phyloP scores from a whole-genome alignment of 371 early-diverging fungal genomes.

The Amoeboaphelidium occidentale region DNA sequence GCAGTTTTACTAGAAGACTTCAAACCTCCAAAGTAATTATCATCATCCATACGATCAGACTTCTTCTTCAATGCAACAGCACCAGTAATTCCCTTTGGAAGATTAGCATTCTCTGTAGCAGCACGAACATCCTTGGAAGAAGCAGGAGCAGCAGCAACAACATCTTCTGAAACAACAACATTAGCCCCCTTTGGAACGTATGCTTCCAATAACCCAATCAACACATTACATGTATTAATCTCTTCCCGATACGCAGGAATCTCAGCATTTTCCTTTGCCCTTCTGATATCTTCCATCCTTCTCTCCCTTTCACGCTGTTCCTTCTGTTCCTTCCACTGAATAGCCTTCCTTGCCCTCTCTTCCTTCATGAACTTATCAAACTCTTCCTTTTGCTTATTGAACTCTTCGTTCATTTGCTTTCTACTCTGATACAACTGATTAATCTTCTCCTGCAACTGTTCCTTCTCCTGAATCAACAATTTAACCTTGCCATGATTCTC shows the following conservation, averaged over 20 bases:
- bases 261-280: conserved; percentile 59
- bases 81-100: neutral
- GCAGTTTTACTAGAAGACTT: conserved; percentile 18
- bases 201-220: conserved; percentile 38
- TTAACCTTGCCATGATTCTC: conserved; percentile 31
- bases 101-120: neutral
- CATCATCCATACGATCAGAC: conserved; percentile 37
- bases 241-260: conserved; percentile 67
- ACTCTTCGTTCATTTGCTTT: conserved; percentile 35
- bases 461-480: conserved; percentile 47
- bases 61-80: conserved; percentile 27
- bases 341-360: conserved; percentile 34
- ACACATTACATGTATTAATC: conserved; percentile 47
- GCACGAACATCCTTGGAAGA: conserved; percentile 2
- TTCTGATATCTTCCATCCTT: conserved; percentile 17
- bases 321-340: conserved; percentile 26
- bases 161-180: neutral
- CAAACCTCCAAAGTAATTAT: conserved; percentile 32
- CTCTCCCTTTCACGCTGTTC: conserved; percentile 25
- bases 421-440: conserved; percentile 39
- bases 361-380: conserved; percentile 46
- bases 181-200: conserved; percentile 4
- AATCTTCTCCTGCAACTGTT: conserved; percentile 34
- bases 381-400: conserved; percentile 41
- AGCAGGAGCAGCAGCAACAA: conserved; percentile 4